These are phyloP conservation scores for Hypoxylon cercidicola DNA, from an alignment of 495 filamentous ascomycete genomes.

Conservation along the genomic window DNA sequence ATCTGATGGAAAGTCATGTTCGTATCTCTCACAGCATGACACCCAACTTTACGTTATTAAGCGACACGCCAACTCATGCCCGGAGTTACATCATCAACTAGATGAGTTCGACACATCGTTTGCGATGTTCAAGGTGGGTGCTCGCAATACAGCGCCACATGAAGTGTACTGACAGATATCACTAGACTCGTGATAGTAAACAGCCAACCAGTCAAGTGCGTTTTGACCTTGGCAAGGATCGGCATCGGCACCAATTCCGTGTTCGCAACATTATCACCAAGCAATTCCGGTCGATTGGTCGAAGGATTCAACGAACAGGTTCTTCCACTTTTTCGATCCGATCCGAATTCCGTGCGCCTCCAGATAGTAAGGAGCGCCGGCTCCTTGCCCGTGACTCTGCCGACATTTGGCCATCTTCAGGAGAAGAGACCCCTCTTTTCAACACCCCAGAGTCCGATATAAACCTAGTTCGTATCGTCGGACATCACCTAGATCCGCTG, in stretches of 20 bases:
- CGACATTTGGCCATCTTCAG: conserved; percentile 42
- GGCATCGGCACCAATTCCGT: conserved; percentile 28
- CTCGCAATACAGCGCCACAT: background rate
- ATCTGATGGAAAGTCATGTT: conserved; percentile 18
- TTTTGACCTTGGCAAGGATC: conserved; percentile 26
- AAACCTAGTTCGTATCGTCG: background rate
- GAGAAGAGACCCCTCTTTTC: conserved; percentile 42
- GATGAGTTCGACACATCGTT: conserved; percentile 13
- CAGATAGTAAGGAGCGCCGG: conserved; percentile 37
- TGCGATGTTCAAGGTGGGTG: conserved; percentile 16
- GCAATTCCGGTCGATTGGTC: conserved; percentile 44
- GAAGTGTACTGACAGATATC: background rate
- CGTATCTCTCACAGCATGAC: conserved; percentile 20
- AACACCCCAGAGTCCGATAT: conserved; percentile 43
- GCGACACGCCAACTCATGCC: conserved; percentile 36
- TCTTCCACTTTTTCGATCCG: conserved; percentile 40
- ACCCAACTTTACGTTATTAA: conserved; percentile 23
- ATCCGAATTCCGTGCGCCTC: conserved; percentile 40
- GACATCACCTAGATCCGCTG: conserved; percentile 30
- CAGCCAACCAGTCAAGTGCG: conserved; percentile 17
- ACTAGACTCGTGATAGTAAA: conserved; percentile 12
- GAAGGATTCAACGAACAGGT: conserved; percentile 32
- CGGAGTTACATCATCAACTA: conserved; percentile 38
- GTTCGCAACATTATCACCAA: conserved; percentile 45
- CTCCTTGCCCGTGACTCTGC: conserved; percentile 41